A percentile compares a stretch with the other conserved stretches of the same genome.
These are phyloP conservation scores for Noccaea caerulescens DNA, from an alignment of 345 rosid species.

Conservation along the genomic window DNA sequence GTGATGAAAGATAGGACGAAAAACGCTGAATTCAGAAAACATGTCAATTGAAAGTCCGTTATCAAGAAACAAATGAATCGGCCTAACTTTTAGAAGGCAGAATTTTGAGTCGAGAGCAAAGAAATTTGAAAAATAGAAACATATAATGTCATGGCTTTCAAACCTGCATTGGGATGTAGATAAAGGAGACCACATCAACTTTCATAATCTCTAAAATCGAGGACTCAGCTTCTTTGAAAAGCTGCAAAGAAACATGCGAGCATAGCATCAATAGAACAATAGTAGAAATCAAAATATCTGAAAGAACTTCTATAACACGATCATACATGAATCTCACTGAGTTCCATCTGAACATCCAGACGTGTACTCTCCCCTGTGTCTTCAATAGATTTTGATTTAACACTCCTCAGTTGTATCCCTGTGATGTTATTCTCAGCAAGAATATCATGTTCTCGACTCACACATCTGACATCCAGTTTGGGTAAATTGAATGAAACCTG, in stretches of 20 bases:
- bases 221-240: slow-evolving; percentile 74
- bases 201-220: slow-evolving; percentile 89
- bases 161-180: slow-evolving; percentile 85
- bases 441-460: slow-evolving; percentile 69
- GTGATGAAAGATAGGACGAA: slow-evolving; percentile 14
- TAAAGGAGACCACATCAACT: slow-evolving; percentile 75
- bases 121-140: slow-evolving; percentile 1
- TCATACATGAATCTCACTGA: slow-evolving; percentile 94
- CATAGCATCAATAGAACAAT: slow-evolving; percentile 32
- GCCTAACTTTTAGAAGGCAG: slow-evolving; percentile 28
- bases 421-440: slow-evolving; percentile 74
- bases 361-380: slow-evolving; percentile 94
- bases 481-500: slow-evolving; percentile 82
- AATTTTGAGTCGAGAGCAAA: slow-evolving; percentile 19
- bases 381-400: slow-evolving; percentile 72
- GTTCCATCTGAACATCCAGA: slow-evolving; percentile 86
- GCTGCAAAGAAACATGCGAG: slow-evolving; percentile 59
- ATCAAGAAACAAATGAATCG: slow-evolving; percentile 24
- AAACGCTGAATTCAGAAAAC: background rate
- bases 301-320: slow-evolving; percentile 33
- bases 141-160: slow-evolving; percentile 35
- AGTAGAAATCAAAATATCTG: slow-evolving; percentile 28
- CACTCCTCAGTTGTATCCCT: slow-evolving; percentile 76
- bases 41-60: slow-evolving; percentile 5
- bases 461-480: slow-evolving; percentile 78